phyloP scores from a whole-genome alignment of 1,284 basidiomycete genomes.

The Farysia itapuensis region DNA sequence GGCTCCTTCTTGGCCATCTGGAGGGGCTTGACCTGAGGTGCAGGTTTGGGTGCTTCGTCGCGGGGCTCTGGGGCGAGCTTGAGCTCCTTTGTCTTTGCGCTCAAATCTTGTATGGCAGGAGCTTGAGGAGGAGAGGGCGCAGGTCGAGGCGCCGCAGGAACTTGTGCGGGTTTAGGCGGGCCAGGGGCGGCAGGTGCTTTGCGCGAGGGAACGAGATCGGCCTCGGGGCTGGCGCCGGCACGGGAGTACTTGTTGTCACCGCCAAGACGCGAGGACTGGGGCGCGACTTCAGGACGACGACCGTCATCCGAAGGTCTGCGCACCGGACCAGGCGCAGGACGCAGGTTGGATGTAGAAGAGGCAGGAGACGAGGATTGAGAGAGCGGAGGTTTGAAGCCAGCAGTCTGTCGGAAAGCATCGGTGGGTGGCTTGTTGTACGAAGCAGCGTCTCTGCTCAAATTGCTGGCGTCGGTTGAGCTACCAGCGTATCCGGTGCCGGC shows the following conservation, averaged over 20 bases:
- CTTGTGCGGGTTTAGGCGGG: constrained; percentile 17
- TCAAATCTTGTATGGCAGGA: constrained; percentile 37
- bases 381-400: constrained; percentile 1
- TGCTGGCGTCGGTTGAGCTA: constrained; percentile 21
- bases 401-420: constrained; percentile 22
- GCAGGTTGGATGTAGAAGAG: constrained; percentile 4
- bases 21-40: constrained; percentile 69
- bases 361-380: constrained; percentile 6
- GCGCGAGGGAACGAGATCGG: constrained; percentile 44
- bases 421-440: constrained; percentile 27
- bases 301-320: constrained; percentile 32
- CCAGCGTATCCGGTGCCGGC: constrained; percentile 43
- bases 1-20: constrained; percentile 70
- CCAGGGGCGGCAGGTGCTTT: constrained; percentile 51
- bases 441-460: constrained; percentile 20
- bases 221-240: constrained; percentile 5
- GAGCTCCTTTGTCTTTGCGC: constrained; percentile 55
- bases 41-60: constrained; percentile 60
- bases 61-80: constrained; percentile 29
- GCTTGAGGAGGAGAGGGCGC: constrained; percentile 14
- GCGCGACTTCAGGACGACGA: constrained; percentile 13
- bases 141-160: constrained; percentile 15
- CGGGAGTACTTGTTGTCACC: constrained; percentile 32
- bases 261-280: constrained; percentile 24
- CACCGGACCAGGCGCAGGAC: constrained; percentile 10